Percentiles rank a stretch among this genome's conserved stretches.
Evolutionary conservation across 176 grass and related monocot genomes (phyloP).

Genomic region (Lolium multiflorum): DNA sequence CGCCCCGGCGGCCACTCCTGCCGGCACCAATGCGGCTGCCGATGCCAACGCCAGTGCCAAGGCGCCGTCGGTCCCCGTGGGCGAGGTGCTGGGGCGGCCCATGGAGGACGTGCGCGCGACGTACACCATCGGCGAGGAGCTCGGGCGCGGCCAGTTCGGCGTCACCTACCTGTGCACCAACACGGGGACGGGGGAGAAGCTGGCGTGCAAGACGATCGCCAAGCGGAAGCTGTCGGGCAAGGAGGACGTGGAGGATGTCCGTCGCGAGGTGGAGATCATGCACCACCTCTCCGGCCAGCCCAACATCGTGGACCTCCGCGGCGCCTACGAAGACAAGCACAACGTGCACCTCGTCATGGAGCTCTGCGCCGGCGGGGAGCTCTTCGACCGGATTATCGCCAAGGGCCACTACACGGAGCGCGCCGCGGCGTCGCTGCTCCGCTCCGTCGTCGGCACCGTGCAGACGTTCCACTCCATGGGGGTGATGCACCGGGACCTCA

Average conservation of each 20-base stretch:
- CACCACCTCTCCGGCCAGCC: slow-evolving; percentile 72
- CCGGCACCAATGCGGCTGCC: slow-evolving; percentile 13
- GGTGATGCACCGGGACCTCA: slow-evolving; percentile 86
- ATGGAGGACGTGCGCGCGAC: slow-evolving; percentile 71
- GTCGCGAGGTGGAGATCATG: slow-evolving; percentile 87
- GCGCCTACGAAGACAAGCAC: slow-evolving; percentile 84
- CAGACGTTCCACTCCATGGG: slow-evolving; percentile 81
- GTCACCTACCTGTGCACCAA: slow-evolving; percentile 91
- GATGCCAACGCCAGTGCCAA: slow-evolving; percentile 22
- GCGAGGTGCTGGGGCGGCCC: slow-evolving; percentile 63
- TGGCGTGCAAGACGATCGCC: slow-evolving; percentile 87
- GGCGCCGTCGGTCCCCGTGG: slow-evolving; percentile 37
- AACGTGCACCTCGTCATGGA: slow-evolving; percentile 91
- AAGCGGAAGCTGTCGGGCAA: slow-evolving; percentile 64
- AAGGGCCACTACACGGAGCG: slow-evolving; percentile 82
- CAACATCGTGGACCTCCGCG: slow-evolving; percentile 67
- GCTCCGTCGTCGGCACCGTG: slow-evolving; percentile 63
- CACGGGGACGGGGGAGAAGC: slow-evolving; percentile 58
- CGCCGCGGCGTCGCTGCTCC: slow-evolving; percentile 58
- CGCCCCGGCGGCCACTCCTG: neutral
- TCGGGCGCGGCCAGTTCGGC: slow-evolving; percentile 89
- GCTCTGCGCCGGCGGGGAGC: slow-evolving; percentile 86
- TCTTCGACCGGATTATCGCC: slow-evolving; percentile 88
- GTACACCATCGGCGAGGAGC: slow-evolving; percentile 79
- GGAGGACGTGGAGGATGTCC: slow-evolving; percentile 78